These are phyloP conservation scores for Ustulina deusta DNA, from an alignment of 2,329 filamentous ascomycete species.

Conservation along the genomic window DNA sequence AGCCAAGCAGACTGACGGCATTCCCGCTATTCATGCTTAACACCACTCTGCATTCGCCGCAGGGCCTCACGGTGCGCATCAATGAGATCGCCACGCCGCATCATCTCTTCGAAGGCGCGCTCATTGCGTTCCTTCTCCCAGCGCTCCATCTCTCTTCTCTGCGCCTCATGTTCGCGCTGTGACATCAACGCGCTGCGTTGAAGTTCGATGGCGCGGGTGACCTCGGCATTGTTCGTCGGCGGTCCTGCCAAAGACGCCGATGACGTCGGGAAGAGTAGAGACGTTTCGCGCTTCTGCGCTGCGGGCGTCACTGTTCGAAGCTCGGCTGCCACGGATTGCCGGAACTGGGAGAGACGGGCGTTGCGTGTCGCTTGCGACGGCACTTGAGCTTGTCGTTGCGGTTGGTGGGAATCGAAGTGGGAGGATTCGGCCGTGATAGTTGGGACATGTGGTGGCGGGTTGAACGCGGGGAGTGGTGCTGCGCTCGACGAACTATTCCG, in stretches of 20 bases:
- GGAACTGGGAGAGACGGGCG: constrained; percentile 73
- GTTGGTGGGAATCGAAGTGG: constrained; percentile 67
- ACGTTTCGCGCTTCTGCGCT: constrained; percentile 54
- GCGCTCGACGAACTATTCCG: constrained; percentile 25
- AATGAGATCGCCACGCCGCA: constrained; percentile 80
- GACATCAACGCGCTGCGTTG: constrained; percentile 68
- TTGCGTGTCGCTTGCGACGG: constrained; percentile 63
- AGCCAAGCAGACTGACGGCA: neutral
- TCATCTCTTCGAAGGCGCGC: constrained; percentile 76
- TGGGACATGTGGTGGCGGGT: constrained; percentile 36
- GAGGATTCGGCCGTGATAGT: constrained; percentile 52
- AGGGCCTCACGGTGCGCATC: constrained; percentile 83
- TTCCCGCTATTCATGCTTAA: constrained; percentile 49
- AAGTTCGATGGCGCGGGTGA: constrained; percentile 64
- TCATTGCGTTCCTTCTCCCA: constrained; percentile 69
- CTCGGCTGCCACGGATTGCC: constrained; percentile 73
- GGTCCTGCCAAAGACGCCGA: constrained; percentile 46
- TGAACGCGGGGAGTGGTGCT: neutral
- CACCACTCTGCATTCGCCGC: constrained; percentile 76
- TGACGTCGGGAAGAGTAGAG: constrained; percentile 50
- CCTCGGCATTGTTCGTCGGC: constrained; percentile 55
- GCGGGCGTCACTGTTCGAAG: constrained; percentile 60
- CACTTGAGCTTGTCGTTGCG: constrained; percentile 59
- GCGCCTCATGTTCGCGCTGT: constrained; percentile 72
- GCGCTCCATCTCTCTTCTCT: constrained; percentile 69